Evolutionary conservation across 768 basidiomycete genomes (phyloP).

Genomic region (Rhodosporidiobolus odoratus): DNA sequence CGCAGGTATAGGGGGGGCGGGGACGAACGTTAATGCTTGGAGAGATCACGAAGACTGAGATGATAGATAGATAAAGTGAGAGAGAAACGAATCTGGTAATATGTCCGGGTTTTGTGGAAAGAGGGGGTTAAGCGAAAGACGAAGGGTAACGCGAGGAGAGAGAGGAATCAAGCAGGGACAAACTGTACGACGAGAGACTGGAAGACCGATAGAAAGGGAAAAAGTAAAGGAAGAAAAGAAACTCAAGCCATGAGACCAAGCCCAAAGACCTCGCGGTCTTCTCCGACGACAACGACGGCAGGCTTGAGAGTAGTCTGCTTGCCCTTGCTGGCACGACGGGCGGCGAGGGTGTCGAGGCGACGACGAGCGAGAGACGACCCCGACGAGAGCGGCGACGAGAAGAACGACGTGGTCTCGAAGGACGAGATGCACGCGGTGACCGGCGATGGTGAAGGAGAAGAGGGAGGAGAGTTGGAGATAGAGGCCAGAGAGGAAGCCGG

Average conservation of each 20-base stretch:
- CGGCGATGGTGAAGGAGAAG: background rate
- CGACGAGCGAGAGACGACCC: conserved; percentile 19
- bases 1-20: no score
- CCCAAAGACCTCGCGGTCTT: background rate
- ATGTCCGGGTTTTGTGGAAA: no score
- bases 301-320: background rate
- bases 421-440: conserved; percentile 10
- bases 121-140: no score
- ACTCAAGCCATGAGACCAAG: background rate
- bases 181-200: no score
- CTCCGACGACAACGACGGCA: background rate
- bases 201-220: no score
- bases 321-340: background rate
- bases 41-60: no score
- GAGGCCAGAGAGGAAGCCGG: conserved; percentile 14
- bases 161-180: no score
- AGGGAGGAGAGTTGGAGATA: background rate
- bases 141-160: no score
- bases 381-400: conserved; percentile 20
- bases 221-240: background rate
- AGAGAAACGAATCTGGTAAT: no score
- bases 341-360: conserved; percentile 12
- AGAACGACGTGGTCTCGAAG: conserved; percentile 19
- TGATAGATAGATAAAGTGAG: no score
- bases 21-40: no score